Evolutionary conservation across 108 stramenopile species (phyloP), one percentile per base, ranked within the genome.

Genomic region (Nannochloropsis salina): DNA sequence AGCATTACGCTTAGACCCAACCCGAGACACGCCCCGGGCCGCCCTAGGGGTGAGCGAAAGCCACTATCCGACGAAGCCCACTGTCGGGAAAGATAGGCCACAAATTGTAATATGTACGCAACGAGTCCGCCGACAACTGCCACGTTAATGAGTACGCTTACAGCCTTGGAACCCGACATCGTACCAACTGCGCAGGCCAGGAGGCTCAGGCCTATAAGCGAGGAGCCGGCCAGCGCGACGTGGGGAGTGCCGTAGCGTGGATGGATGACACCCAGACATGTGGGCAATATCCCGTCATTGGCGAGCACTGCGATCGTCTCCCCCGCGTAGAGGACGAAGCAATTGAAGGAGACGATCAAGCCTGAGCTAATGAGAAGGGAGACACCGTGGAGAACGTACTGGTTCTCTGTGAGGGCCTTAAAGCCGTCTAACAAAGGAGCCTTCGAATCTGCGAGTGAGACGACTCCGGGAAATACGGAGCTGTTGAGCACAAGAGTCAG

Each of bases 241-340:
- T 74, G 61, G 61, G 61, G 61, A n/a, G 61, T 74, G 61, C n/a
- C n/a, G 61, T 74, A 74, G 61, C 61, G 61, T 15, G 61, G 61
- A n/a, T 74, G 61, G 61, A n/a, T 74, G 20, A 8, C 61, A n/a
- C 61, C 61, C 61, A 74, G 61, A 74, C 61, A 74, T 15, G 61
- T n/a, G 0, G 61, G 61, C 2, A 74, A n/a, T n/a, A 74, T 74
- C 20, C 61, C 61, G n/a, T 74, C 61, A n/a, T 1, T 74, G 61
- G 61, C 61, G 2, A 74, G 61, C 61, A 74, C 61, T n/a, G 61
- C 61, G 6, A 74, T n/a, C 20, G 61, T 74, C 61, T 74, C 61
- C n/a, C 61, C 61, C n/a, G 61, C 61, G n/a, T 74, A 74, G 61
- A 74, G 61, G 15, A 74, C 61, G n/a, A 74, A 74, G 8, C 61